Evolutionary conservation across 225 moss, liverwort and hornwort genomes (phyloP).

Genomic region (Pseudoscleropodium purum): DNA sequence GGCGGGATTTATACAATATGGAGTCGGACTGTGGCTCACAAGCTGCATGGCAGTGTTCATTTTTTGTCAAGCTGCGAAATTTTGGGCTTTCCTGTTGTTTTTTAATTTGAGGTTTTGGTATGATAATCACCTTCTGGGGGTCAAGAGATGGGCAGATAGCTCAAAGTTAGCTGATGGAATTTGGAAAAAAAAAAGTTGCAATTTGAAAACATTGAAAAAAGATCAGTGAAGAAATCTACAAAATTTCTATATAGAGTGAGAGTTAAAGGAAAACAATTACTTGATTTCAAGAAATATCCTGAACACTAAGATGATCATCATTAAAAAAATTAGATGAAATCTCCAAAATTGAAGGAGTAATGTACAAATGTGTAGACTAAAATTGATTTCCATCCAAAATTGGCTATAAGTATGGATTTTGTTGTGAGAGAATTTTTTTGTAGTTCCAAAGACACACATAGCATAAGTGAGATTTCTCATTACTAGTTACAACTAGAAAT

Average conservation of each 20-base stretch:
- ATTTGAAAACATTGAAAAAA: neutral
- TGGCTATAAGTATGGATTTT: neutral
- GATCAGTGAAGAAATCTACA: rapidly evolving
- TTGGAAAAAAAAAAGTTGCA: neutral
- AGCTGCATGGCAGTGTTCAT: neutral
- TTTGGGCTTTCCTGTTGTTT: neutral
- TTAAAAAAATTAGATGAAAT: neutral
- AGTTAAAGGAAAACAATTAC: rapidly evolving
- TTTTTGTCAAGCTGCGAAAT: neutral
- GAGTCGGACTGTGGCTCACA: neutral
- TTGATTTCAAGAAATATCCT: neutral
- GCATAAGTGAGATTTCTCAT: neutral
- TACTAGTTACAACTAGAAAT: neutral
- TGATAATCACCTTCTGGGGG: neutral
- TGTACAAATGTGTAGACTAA: no score
- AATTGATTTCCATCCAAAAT: neutral
- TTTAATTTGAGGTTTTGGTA: neutral
- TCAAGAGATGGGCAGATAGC: neutral
- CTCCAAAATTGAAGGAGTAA: neutral
- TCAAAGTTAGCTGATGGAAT: neutral
- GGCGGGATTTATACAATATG: neutral
- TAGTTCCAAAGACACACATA: neutral
- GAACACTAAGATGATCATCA: neutral
- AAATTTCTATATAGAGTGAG: no score
- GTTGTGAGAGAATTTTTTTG: neutral